Base-by-base conservation (phyloP, 106 monocot species). In the Agapanthus africanus region DNA sequence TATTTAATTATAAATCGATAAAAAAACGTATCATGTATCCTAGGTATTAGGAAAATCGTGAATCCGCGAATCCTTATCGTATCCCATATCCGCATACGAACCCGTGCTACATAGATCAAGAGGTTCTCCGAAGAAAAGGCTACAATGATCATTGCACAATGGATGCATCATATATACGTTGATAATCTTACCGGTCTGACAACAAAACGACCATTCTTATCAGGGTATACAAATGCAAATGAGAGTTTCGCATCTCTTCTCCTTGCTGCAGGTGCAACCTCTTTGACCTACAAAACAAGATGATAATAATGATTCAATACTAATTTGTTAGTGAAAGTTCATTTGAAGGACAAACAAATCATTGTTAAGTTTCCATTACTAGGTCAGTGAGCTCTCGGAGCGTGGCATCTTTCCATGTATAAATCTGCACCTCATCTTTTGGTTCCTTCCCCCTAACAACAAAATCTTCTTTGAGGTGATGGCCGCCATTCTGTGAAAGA, bases 321-420 rank as follows among this genome's bases (percentile, higher is more conserved):
- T 4, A 61, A 19, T 35, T 35, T 59, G 11, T 31, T 59, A 59
- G 5, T 23, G 1, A n/a, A n/a, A n/a, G n/a, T n/a, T n/a, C n/a
- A n/a, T n/a, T n/a, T n/a, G n/a, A n/a, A n/a, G 30, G 11, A 13
- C 28, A 69, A 56, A 67, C 1, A 59, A 14, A 14, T 57, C 6
- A 57, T 35, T 65, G 28, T 1, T 5, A 49, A 57, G 19, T 5
- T 16, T 35, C 4, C 19, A 66, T 69, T 86, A 97, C 95, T 66
- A 97, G 82, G 74, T 91, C 95, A 62, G 95, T 91, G 10, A 97
- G 83, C 68, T 97, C 91, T 23, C 91, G 83, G 19, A 97, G 86
- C 16, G 95, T 91, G 13, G 95, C 95, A 80, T 95, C 95, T 73
- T 86, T 95, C 95, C 95, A 91, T 65, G 95, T 91, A 76, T 95